Evolutionary conservation across 345 rosid species (phyloP).

Genomic region (Murraya koenigii): DNA sequence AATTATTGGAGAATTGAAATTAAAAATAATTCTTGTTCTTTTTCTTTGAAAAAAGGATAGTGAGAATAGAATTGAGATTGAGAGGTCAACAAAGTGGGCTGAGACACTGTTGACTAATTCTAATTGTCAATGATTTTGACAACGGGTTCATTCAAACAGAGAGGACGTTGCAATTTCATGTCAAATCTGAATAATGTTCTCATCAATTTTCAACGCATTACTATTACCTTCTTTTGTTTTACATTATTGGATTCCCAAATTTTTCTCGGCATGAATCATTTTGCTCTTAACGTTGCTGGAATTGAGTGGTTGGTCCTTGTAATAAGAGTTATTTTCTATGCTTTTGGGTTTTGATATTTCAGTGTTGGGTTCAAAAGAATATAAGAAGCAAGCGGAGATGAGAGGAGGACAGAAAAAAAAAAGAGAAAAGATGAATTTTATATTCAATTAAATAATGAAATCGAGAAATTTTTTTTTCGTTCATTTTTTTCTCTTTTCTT

Average conservation of each 20-base stretch:
- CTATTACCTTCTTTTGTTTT: constrained; percentile 7
- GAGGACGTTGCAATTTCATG: background rate
- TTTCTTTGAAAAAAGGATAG: background rate
- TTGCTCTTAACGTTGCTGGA: background rate
- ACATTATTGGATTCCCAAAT: background rate
- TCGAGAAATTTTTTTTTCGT: no score
- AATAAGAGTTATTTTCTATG: background rate
- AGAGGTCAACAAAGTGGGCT: background rate
- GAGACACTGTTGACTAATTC: background rate
- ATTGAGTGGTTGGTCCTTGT: background rate
- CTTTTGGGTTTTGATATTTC: background rate
- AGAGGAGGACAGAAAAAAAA: no score
- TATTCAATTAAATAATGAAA: no score
- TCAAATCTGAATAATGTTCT: background rate
- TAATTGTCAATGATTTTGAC: constrained; percentile 7
- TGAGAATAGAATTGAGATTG: background rate
- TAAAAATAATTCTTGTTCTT: no score
- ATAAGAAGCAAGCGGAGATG: no score
- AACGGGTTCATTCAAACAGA: constrained; percentile 10
- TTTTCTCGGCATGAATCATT: background rate
- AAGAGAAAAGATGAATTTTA: no score
- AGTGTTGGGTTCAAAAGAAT: no score
- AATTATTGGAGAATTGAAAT: background rate
- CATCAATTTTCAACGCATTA: background rate
- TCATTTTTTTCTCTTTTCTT: no score